Evolutionary conservation across 257 asterid species (phyloP).

Genomic region (Schizonepeta tenuifolia): DNA sequence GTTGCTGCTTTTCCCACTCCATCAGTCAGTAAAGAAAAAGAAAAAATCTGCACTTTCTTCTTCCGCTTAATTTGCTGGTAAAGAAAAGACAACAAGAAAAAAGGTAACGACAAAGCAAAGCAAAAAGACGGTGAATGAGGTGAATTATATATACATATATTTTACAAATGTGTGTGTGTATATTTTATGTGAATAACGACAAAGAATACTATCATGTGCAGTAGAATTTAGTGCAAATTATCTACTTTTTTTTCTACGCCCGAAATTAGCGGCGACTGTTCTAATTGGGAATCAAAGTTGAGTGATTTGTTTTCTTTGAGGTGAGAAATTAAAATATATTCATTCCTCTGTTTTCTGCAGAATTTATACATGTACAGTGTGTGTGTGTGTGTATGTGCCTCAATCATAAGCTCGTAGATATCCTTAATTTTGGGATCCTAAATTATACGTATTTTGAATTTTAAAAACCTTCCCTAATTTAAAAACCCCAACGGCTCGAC

Average conservation of each 20-base stretch:
- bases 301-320: constrained; percentile 12
- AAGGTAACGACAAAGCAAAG: constrained; percentile 50
- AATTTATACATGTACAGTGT: background rate
- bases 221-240: constrained; percentile 17
- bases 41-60: background rate
- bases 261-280: constrained; percentile 38
- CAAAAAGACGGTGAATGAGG: constrained; percentile 27
- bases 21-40: constrained; percentile 11
- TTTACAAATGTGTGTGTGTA: background rate
- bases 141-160: background rate
- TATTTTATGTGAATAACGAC: constrained; percentile 24
- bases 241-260: constrained; percentile 17
- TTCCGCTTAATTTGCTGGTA: constrained; percentile 30
- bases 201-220: constrained; percentile 27
- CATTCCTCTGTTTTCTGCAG: constrained; percentile 18
- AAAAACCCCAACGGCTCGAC: background rate
- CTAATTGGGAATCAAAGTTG: constrained; percentile 20
- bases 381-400: background rate
- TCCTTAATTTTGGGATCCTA: constrained; percentile 32
- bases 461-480: background rate
- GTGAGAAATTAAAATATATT: background rate
- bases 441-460: constrained; percentile 1
- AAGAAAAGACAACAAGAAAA: constrained; percentile 32
- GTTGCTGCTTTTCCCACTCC: constrained; percentile 55
- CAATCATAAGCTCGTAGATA: constrained; percentile 16